phyloP scores from a whole-genome alignment of 2,329 filamentous ascomycete genomes.

The Proliferodiscus dingleyae region DNA sequence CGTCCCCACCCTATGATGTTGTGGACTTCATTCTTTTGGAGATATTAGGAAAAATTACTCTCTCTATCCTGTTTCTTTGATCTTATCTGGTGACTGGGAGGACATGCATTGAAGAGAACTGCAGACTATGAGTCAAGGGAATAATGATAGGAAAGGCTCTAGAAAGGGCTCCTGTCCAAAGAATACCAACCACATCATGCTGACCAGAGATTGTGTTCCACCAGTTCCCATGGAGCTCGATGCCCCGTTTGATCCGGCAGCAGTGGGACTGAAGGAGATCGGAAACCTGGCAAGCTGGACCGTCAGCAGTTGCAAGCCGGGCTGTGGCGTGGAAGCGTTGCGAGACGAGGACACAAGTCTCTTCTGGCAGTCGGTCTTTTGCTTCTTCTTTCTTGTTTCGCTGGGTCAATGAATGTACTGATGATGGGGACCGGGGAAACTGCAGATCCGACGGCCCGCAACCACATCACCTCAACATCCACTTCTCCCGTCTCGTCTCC shows the following conservation, averaged over 20 bases:
- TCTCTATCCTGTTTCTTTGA: too few relatives aligned
- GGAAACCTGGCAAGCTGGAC: conserved; percentile 80
- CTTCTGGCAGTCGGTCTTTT: conserved; percentile 69
- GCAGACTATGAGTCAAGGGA: too few relatives aligned
- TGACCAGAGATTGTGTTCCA: conserved; percentile 4
- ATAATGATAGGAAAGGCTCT: too few relatives aligned
- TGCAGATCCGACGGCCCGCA: conserved; percentile 74
- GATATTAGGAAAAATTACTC: too few relatives aligned
- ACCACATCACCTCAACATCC: conserved; percentile 75
- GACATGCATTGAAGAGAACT: too few relatives aligned
- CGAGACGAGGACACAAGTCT: conserved; percentile 66
- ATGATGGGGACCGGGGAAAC: neutral
- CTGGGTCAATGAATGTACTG: too few relatives aligned
- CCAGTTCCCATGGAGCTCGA: conserved; percentile 32
- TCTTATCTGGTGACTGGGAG: too few relatives aligned
- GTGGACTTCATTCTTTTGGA: too few relatives aligned
- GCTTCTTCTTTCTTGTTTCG: neutral
- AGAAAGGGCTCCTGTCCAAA: neutral
- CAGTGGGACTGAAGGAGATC: conserved; percentile 67
- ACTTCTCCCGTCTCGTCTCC: conserved; percentile 78
- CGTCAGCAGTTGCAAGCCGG: conserved; percentile 75
- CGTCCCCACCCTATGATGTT: neutral
- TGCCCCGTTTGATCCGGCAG: conserved; percentile 45
- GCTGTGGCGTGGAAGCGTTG: conserved; percentile 72
- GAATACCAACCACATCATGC: conserved; percentile 2